These are phyloP conservation scores for Mycena pura DNA, from an alignment of 768 basidiomycete species.

Conservation along the genomic window DNA sequence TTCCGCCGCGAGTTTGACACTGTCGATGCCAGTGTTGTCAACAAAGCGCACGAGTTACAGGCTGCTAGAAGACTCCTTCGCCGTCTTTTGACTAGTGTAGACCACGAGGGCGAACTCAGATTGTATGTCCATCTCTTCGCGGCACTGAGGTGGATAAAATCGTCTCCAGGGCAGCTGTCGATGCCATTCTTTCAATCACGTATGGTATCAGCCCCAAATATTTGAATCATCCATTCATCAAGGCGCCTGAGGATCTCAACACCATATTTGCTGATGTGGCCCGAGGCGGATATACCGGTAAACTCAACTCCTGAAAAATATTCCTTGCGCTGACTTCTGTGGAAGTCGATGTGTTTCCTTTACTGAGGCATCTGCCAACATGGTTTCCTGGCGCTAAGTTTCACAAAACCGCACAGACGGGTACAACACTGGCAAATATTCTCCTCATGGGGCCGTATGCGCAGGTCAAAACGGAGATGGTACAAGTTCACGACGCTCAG, in stretches of 20 bases:
- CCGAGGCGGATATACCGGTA: neutral
- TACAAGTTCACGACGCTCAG: neutral
- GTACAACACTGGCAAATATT: neutral
- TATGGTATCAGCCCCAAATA: neutral
- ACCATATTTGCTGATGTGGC: neutral
- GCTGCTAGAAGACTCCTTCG: neutral
- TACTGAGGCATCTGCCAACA: neutral
- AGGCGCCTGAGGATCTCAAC: neutral
- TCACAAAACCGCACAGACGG: neutral
- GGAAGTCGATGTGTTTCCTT: neutral
- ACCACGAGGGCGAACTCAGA: neutral
- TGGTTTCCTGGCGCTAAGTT: neutral
- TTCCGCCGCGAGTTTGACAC: neutral
- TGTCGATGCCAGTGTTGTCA: neutral
- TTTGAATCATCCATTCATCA: neutral
- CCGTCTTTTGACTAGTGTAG: neutral
- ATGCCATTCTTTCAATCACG: neutral
- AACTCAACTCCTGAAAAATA: neutral
- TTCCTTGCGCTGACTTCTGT: neutral
- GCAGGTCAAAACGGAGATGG: neutral
- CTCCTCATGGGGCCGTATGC: neutral
- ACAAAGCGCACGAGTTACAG: neutral
- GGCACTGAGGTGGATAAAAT: neutral
- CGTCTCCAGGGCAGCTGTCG: neutral
- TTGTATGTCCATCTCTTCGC: neutral